phyloP scores from a whole-genome alignment of 257 asterid species.

The Solanum pennellii region DNA sequence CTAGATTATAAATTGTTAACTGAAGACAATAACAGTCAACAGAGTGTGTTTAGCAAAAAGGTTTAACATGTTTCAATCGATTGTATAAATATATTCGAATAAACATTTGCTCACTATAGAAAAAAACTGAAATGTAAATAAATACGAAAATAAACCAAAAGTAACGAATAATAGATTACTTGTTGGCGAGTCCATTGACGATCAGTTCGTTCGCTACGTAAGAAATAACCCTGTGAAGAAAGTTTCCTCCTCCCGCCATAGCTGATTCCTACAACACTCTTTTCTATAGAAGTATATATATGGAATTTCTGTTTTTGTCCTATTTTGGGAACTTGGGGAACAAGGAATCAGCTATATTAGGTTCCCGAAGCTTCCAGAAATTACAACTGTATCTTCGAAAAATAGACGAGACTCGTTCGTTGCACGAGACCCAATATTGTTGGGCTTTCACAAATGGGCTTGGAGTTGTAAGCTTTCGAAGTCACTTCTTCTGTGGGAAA shows the following conservation, averaged over 20 bases:
- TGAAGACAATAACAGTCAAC: background rate
- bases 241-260: conserved; percentile 85
- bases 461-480: background rate
- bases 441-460: background rate
- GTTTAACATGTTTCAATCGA: background rate
- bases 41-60: background rate
- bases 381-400: background rate
- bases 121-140: background rate
- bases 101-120: background rate
- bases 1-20: background rate
- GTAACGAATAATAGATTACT: conserved; percentile 14
- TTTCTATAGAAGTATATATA: background rate
- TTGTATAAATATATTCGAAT: background rate
- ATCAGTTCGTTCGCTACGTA: conserved; percentile 53
- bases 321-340: background rate
- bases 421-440: background rate
- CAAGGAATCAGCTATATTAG: background rate
- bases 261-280: background rate
- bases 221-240: conserved; percentile 44
- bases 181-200: conserved; percentile 51
- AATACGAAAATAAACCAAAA: background rate
- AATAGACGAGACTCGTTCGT: background rate
- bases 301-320: background rate
- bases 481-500: background rate
- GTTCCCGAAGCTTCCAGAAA: background rate